Percentiles rank a stretch among this genome's conserved stretches.
phyloP scores from a whole-genome alignment of 345 rosid species.

The Boechera stricta region DNA sequence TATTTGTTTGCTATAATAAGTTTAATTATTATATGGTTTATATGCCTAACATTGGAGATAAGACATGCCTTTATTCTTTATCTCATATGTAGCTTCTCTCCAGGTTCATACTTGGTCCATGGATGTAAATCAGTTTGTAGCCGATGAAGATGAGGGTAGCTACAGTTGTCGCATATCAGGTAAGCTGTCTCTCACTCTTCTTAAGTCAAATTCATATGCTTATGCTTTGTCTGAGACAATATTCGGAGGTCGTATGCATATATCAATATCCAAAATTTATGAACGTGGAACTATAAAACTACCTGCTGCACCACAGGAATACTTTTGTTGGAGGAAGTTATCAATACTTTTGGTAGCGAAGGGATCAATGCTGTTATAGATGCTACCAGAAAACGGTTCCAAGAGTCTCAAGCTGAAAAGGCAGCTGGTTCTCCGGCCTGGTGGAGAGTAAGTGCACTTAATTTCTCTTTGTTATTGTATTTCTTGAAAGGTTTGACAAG shows the following conservation, averaged over 20 bases:
- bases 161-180: constrained; percentile 94
- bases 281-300: constrained; percentile 14
- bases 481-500: constrained; percentile 25
- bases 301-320: constrained; percentile 60
- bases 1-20: constrained; percentile 9
- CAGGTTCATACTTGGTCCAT: constrained; percentile 82
- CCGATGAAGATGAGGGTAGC: constrained; percentile 90
- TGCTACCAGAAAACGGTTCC: constrained; percentile 65
- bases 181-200: constrained; percentile 43
- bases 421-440: constrained; percentile 72
- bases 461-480: constrained; percentile 13
- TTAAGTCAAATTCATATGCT: constrained; percentile 22
- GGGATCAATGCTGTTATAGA: constrained; percentile 76
- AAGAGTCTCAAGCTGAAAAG: constrained; percentile 76
- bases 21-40: constrained; percentile 7
- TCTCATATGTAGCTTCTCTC: constrained; percentile 32
- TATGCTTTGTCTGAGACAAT: constrained; percentile 1
- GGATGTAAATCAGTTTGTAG: constrained; percentile 89
- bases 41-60: constrained; percentile 19
- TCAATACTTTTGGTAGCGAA: constrained; percentile 70
- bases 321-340: constrained; percentile 86
- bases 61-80: constrained; percentile 17
- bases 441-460: constrained; percentile 76
- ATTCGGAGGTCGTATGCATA: constrained; percentile 27
- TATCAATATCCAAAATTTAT: constrained; percentile 18